A percentile compares a stretch with the other conserved stretches of the same genome.
These are phyloP conservation scores for Infundibulicybe gibba DNA, from an alignment of 768 basidiomycete genomes.

Conservation along the genomic window DNA sequence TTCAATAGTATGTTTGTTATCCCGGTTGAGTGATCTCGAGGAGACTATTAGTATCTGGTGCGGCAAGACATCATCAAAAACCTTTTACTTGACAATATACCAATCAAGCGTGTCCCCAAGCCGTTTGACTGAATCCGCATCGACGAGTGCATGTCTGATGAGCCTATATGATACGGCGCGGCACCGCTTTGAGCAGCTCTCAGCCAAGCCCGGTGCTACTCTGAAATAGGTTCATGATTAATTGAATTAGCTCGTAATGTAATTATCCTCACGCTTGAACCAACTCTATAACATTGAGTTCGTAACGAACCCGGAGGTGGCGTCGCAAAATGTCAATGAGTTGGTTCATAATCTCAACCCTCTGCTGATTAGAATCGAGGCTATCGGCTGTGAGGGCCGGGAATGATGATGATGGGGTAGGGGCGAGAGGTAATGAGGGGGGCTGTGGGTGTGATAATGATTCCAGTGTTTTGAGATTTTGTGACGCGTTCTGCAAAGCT, in stretches of 20 bases:
- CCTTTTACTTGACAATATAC: constrained; percentile 82
- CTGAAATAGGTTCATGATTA: constrained; percentile 35
- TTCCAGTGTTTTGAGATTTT: constrained; percentile 53
- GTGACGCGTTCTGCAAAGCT: constrained; percentile 60
- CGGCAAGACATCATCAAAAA: not conserved
- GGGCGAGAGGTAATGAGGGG: constrained; percentile 23
- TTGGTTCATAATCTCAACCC: constrained; percentile 61
- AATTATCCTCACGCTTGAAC: constrained; percentile 65
- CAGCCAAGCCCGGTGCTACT: constrained; percentile 74
- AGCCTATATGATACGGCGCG: constrained; percentile 83
- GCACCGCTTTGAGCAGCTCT: constrained; percentile 65
- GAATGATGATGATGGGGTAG: constrained; percentile 31
- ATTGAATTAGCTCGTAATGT: not conserved
- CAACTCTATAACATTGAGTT: constrained; percentile 65
- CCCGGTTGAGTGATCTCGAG: constrained; percentile 77
- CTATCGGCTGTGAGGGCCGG: constrained; percentile 30
- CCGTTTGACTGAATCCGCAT: constrained; percentile 62
- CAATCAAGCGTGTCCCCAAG: constrained; percentile 76
- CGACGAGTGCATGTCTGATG: constrained; percentile 74
- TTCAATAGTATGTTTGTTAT: constrained; percentile 78
- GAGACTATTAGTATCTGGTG: constrained; percentile 6
- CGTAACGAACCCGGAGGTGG: constrained; percentile 72
- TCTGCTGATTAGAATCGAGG: constrained; percentile 46
- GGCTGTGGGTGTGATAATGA: constrained; percentile 37
- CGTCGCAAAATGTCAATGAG: constrained; percentile 65